Conservation (phyloP, 2,329 filamentous ascomycete species). For the Trichoderma sp. region DNA sequence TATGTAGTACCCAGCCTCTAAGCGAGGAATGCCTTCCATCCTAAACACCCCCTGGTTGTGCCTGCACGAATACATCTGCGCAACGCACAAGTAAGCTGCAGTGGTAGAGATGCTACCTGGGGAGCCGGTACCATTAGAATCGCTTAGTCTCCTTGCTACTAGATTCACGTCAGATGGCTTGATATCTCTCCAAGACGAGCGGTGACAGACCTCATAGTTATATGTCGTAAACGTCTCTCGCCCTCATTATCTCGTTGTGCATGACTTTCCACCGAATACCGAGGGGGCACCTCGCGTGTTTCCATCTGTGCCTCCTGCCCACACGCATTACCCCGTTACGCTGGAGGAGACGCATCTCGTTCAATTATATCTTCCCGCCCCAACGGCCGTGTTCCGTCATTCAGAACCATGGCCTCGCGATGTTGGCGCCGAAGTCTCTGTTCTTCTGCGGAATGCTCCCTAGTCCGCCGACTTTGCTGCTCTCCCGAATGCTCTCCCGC, state of each 20-base stretch:
- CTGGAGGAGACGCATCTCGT: constrained; percentile 20
- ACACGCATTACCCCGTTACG: neutral
- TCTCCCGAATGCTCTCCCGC: constrained; percentile 27
- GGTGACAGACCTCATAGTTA: neutral
- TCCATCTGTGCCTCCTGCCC: neutral
- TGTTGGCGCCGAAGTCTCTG: constrained; percentile 70
- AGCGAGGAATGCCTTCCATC: neutral
- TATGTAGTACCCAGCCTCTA: neutral
- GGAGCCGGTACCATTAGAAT: neutral
- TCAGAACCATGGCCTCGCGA: constrained; percentile 86
- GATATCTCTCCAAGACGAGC: neutral
- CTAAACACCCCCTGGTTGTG: neutral
- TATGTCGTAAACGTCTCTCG: neutral
- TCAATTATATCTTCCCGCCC: constrained; percentile 77
- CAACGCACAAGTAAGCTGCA: neutral
- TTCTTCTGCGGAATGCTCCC: constrained; percentile 61
- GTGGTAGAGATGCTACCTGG: neutral
- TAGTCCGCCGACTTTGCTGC: constrained; percentile 31
- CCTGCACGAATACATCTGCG: neutral
- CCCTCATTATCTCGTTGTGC: neutral
- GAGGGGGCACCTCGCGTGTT: neutral
- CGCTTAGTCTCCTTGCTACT: neutral
- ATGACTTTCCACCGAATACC: neutral
- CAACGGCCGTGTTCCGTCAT: constrained; percentile 75
- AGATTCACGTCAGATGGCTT: neutral